A percentile compares a stretch with the other conserved stretches of the same genome.
Evolutionary conservation across 2,329 filamentous ascomycete genomes (phyloP).

Genomic region (Knoxdaviesia capensis): DNA sequence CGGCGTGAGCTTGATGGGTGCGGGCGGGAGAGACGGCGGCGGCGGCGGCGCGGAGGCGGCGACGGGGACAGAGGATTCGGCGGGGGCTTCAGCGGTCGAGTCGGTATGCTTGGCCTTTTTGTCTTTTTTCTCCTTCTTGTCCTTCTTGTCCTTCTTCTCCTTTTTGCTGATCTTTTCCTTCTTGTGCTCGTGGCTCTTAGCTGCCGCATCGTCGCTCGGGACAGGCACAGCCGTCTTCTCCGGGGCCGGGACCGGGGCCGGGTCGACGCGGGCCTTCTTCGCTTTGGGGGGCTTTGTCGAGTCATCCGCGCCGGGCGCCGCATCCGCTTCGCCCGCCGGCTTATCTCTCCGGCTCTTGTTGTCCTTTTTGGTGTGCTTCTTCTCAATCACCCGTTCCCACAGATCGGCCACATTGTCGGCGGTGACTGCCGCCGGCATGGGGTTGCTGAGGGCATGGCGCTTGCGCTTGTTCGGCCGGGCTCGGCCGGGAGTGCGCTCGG

Average conservation of each 20-base stretch:
- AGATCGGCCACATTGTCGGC: constrained; percentile 54
- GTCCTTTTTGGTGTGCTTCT: constrained; percentile 10
- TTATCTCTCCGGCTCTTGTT: constrained; percentile 8
- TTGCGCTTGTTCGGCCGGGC: constrained; percentile 40
- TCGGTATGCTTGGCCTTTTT: constrained; percentile 9
- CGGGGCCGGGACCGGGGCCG: constrained; percentile 6
- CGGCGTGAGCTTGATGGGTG: constrained; percentile 54
- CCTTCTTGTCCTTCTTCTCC: constrained; percentile 16
- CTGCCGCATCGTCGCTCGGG: background rate
- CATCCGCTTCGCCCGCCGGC: constrained; percentile 4
- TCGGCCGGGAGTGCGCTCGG: constrained; percentile 8
- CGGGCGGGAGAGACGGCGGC: constrained; percentile 14
- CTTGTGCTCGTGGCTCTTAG: constrained; percentile 15
- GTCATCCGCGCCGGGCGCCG: background rate
- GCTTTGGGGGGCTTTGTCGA: background rate
- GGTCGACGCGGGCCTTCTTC: constrained; percentile 1
- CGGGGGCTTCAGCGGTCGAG: constrained; percentile 5
- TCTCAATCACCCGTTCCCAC: constrained; percentile 61
- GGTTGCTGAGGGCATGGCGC: constrained; percentile 14
- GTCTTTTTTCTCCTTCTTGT: constrained; percentile 12
- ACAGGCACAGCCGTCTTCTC: constrained; percentile 9
- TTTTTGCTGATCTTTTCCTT: constrained; percentile 11
- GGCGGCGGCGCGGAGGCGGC: constrained; percentile 6
- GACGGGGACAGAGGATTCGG: constrained; percentile 6
- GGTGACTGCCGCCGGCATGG: constrained; percentile 31